Percentiles rank a stretch among this genome's conserved stretches.
Evolutionary conservation across 169 alveolate genomes (phyloP).

Genomic region (Eimeria necatrix): DNA sequence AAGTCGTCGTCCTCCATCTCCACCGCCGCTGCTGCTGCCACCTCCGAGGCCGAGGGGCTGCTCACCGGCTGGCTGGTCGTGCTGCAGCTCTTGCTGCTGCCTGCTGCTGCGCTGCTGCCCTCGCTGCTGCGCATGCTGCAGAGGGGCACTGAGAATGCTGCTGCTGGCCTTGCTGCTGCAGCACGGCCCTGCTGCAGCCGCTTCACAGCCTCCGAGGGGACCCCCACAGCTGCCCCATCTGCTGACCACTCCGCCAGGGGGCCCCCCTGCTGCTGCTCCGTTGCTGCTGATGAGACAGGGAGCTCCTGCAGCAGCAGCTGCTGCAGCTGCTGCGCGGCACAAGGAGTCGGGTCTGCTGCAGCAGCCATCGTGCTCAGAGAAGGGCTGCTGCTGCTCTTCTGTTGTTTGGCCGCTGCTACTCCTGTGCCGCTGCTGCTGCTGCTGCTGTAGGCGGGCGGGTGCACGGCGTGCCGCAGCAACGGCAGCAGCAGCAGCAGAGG

Average conservation of each 20-base stretch:
- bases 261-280: slow-evolving; percentile 24
- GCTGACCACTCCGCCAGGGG: neutral
- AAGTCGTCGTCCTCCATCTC: neutral
- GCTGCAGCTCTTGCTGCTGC: slow-evolving; percentile 65
- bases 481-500: slow-evolving; percentile 47
- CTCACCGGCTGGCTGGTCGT: slow-evolving; percentile 33
- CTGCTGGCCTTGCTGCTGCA: neutral
- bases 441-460: slow-evolving; percentile 58
- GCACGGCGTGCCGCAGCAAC: slow-evolving; percentile 58
- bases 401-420: slow-evolving; percentile 7
- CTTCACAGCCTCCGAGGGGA: slow-evolving; percentile 6
- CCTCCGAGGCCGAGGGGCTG: slow-evolving; percentile 36
- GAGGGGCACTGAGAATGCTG: neutral
- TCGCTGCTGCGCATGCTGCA: slow-evolving; percentile 52
- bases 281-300: neutral
- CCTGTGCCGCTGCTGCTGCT: slow-evolving; percentile 25
- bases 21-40: slow-evolving; percentile 45
- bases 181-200: slow-evolving; percentile 22
- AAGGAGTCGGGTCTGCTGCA: slow-evolving; percentile 53
- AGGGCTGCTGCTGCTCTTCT: neutral
- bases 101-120: slow-evolving; percentile 53
- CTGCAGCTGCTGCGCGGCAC: slow-evolving; percentile 60
- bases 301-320: slow-evolving; percentile 57
- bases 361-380: slow-evolving; percentile 19
- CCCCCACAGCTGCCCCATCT: slow-evolving; percentile 63